Conservation (phyloP, 2,329 filamentous ascomycete genomes). For the Diaporthe velutina region DNA sequence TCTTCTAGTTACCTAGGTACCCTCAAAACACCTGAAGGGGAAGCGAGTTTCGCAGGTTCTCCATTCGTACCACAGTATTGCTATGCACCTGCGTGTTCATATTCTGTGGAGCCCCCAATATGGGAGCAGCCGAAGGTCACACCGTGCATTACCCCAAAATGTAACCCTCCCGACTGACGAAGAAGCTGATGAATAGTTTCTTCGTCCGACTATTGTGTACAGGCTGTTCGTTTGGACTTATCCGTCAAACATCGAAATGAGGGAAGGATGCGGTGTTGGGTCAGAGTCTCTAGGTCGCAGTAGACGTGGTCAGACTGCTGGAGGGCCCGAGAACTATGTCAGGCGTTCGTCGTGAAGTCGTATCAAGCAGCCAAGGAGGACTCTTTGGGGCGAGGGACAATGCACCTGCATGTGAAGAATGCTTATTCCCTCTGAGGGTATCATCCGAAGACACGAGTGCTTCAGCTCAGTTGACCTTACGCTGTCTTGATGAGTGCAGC, state of each 20-base stretch:
- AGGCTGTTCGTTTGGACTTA: conserved; percentile 13
- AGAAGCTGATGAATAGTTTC: neutral
- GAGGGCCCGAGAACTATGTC: neutral
- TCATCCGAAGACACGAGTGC: conserved; percentile 11
- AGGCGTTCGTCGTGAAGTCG: conserved; percentile 20
- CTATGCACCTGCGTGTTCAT: conserved; percentile 31
- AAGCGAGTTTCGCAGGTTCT: conserved; percentile 56
- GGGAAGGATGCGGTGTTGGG: conserved; percentile 4
- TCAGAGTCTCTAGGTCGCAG: conserved; percentile 14
- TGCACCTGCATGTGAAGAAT: conserved; percentile 22
- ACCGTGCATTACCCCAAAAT: conserved; percentile 28
- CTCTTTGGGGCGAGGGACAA: conserved; percentile 5
- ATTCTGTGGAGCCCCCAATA: conserved; percentile 36
- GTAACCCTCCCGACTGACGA: conserved; percentile 17
- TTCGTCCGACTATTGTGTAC: neutral
- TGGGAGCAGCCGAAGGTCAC: conserved; percentile 32
- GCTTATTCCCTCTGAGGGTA: conserved; percentile 14
- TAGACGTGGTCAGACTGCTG: neutral
- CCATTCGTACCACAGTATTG: conserved; percentile 27
- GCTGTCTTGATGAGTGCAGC: neutral
- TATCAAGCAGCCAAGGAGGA: neutral
- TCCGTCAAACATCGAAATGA: neutral
- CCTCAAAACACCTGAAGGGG: conserved; percentile 52
- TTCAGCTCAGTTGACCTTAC: neutral
- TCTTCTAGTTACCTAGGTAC: conserved; percentile 2